Base-by-base conservation (phyloP, 2,329 filamentous ascomycete genomes). In the Nemania abortiva region DNA sequence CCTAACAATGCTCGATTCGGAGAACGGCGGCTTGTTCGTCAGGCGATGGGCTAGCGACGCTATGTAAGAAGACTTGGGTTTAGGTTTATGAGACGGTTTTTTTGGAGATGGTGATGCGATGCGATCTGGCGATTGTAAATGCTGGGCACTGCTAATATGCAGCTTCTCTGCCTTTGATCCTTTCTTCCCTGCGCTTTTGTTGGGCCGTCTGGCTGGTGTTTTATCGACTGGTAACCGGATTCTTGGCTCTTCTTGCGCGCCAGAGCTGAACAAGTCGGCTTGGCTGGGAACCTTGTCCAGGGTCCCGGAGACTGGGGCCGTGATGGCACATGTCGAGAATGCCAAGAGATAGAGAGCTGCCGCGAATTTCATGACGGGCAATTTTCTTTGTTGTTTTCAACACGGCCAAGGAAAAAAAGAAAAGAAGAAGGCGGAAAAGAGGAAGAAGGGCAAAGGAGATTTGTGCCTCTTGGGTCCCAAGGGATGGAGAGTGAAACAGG, bases 1-100 rank as follows among this genome's bases (percentile, higher is more conserved):
- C 52, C 66, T 72, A 47, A 77, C 73, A 54, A 75, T 74, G 60
- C 74, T 78, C 20, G 74, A 77, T 15, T 77, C 73, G 11, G 74
- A 69, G 61, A 77, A 74, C 47, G 75, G 73, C 34, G 66, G 68
- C 50, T 67, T 68, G 58, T 69, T 73, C 53, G 71, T 74, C 49
- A 70, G 59, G 37, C 56, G 62, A 53, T 61, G 74, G 37, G 74
- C 65, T 27, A 75, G 53, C 15, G 72, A 73, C 39, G 58, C 65
- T 6, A 75, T 65, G 55, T 74, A 74, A 47, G 68, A 69, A 52
- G 73, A 65, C 27, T 63, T 59, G 22, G 62, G 49, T 13, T 59
- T 61, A 29, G 24, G 55, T 13, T 59, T 61, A 31, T 24, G 55
- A 34, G 59, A 10, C 58, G 50, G 24, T 18, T 63, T 66, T 34